These are phyloP conservation scores for Geum urbanum DNA, from an alignment of 306 rosid genomes.

Conservation along the genomic window DNA sequence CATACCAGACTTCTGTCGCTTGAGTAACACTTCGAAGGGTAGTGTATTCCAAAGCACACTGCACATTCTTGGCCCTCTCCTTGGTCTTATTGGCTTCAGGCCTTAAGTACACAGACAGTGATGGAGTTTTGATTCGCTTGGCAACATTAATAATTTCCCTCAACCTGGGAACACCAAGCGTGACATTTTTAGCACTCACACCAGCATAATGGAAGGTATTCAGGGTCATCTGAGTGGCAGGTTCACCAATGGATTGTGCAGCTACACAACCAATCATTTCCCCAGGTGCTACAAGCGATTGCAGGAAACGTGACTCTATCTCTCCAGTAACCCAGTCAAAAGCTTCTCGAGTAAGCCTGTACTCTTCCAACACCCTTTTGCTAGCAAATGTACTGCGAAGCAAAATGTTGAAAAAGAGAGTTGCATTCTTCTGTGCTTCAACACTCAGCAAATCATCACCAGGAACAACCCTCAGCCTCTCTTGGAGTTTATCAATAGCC, in stretches of 20 bases:
- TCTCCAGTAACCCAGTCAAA: constrained; percentile 98
- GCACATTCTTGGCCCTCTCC: constrained; percentile 95
- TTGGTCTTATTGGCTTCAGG: constrained; percentile 82
- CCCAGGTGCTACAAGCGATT: constrained; percentile 95
- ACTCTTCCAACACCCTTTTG: constrained; percentile 93
- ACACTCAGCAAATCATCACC: constrained; percentile 90
- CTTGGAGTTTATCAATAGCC: constrained; percentile 98
- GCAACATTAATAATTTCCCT: constrained; percentile 98
- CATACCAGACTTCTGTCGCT: constrained; percentile 99
- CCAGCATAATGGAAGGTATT: constrained; percentile 99
- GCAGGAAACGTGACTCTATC: constrained; percentile 92
- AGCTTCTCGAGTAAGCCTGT: constrained; percentile 97
- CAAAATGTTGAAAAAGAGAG: constrained; percentile 78
- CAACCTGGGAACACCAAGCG: constrained; percentile 97
- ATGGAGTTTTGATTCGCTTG: constrained; percentile 93
- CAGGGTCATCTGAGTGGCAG: constrained; percentile 99
- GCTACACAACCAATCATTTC: constrained; percentile 99
- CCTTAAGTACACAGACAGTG: constrained; percentile 79
- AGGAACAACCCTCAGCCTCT: constrained; percentile 92
- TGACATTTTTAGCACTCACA: constrained; percentile 99
- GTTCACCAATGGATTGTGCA: constrained; percentile 97
- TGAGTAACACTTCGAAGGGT: constrained; percentile 96
- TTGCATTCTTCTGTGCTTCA: constrained; percentile 97
- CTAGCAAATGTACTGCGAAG: constrained; percentile 97
- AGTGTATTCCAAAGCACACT: constrained; percentile 97